These are phyloP conservation scores for Xylariaceae sp. DNA, from an alignment of 2,329 filamentous ascomycete genomes.

Conservation along the genomic window DNA sequence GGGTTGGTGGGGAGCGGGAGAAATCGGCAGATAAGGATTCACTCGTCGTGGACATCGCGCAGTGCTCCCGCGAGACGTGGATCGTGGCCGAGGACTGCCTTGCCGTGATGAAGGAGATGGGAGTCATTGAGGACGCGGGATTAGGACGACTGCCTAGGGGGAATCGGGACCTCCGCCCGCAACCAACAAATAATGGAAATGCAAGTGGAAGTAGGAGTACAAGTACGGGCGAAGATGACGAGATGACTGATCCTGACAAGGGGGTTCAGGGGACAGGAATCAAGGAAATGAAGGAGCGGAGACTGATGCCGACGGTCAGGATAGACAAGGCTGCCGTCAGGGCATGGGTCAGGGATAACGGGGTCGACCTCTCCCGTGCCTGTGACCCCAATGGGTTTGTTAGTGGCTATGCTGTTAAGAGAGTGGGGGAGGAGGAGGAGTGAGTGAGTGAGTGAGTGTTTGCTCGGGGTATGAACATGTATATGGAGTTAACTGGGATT, in stretches of 20 bases:
- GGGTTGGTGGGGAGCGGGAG: too few species aligned
- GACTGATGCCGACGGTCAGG: slow-evolving; percentile 41
- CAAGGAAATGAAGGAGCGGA: slow-evolving; percentile 7
- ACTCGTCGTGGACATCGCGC: slow-evolving; percentile 60
- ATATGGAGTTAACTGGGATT: too few species aligned
- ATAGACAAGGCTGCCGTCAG: slow-evolving; percentile 54
- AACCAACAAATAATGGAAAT: slow-evolving; percentile 41
- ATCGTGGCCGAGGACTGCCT: slow-evolving; percentile 83
- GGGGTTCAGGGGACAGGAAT: slow-evolving; percentile 27
- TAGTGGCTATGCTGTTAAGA: slow-evolving; percentile 55
- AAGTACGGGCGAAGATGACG: neutral
- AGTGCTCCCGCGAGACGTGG: slow-evolving; percentile 73
- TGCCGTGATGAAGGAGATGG: slow-evolving; percentile 73
- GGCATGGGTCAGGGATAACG: slow-evolving; percentile 60
- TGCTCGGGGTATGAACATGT: too few species aligned
- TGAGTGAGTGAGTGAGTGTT: slow-evolving; percentile 7
- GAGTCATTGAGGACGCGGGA: slow-evolving; percentile 54
- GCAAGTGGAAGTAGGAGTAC: neutral
- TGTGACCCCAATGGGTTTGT: slow-evolving; percentile 73
- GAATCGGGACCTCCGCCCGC: slow-evolving; percentile 56
- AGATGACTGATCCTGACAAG: slow-evolving; percentile 2
- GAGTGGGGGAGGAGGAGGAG: slow-evolving; percentile 28
- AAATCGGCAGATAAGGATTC: too few species aligned
- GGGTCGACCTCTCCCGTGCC: slow-evolving; percentile 57
- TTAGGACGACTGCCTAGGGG: slow-evolving; percentile 51